phyloP scores from a whole-genome alignment of 1,284 basidiomycete genomes.

The Moesziomyces aphidis region DNA sequence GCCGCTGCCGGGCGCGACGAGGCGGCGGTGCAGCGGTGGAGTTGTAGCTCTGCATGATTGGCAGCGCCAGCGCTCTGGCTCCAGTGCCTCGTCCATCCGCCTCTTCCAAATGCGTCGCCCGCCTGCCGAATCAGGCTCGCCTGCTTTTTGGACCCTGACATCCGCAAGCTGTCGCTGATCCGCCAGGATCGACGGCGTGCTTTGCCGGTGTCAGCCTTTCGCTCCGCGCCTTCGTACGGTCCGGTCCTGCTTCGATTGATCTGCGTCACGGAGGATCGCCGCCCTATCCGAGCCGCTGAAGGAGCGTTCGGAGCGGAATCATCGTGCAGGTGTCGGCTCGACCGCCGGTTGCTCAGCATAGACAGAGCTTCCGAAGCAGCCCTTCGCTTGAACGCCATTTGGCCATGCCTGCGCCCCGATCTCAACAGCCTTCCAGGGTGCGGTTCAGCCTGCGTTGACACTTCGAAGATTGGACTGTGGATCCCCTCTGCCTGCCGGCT shows the following conservation, averaged over 20 bases:
- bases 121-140: background rate
- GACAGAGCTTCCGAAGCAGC: background rate
- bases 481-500: no score
- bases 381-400: background rate
- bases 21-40: background rate
- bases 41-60: conserved; percentile 4
- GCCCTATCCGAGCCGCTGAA: background rate
- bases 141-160: conserved; percentile 15
- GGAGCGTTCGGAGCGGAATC: background rate
- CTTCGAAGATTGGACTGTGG: no score
- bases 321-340: background rate
- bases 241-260: background rate
- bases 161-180: background rate
- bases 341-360: conserved; percentile 1
- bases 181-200: conserved; percentile 21
- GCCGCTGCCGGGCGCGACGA: background rate
- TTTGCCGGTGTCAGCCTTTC: background rate
- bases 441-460: no score
- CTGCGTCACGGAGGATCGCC: no score
- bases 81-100: background rate
- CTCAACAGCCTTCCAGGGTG: no score
- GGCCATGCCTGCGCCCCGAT: no score
- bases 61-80: background rate
- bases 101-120: conserved; percentile 34
- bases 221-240: background rate